Percentiles rank a stretch among this genome's conserved stretches.
Evolutionary conservation across 345 rosid genomes (phyloP).

Genomic region (Angophora floribunda): DNA sequence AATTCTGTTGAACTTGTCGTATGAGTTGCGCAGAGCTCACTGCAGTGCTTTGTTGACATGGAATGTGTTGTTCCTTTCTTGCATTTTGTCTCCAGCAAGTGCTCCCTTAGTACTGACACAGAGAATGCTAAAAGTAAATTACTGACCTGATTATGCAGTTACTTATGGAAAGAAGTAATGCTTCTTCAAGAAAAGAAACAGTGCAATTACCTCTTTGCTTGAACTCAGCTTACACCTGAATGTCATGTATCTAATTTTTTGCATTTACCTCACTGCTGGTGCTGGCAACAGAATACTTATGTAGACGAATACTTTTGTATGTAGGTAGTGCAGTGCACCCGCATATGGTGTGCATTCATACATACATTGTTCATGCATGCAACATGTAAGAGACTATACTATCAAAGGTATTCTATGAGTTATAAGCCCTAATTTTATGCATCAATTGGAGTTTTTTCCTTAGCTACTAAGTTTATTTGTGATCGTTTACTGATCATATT

Average conservation of each 20-base stretch:
- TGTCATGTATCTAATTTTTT: not conserved
- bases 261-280: not conserved
- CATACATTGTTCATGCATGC: not conserved
- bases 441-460: not conserved
- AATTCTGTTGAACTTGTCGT: not conserved
- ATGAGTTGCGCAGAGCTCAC: not conserved
- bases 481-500: not conserved
- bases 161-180: not conserved
- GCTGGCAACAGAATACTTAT: not conserved
- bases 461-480: not conserved
- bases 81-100: not conserved
- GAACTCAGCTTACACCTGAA: not conserved
- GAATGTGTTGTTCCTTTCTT: not conserved
- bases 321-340: not conserved
- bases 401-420: not conserved
- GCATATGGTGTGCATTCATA: not conserved
- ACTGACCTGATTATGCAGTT: not conserved
- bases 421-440: not conserved
- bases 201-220: not conserved
- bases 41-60: not conserved
- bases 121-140: not conserved
- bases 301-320: not conserved
- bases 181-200: not conserved
- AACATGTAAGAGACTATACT: not conserved
- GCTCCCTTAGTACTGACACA: not conserved